These are phyloP conservation scores for Colletotrichum sansevieriae DNA, from an alignment of 2,329 filamentous ascomycete species.

Conservation along the genomic window DNA sequence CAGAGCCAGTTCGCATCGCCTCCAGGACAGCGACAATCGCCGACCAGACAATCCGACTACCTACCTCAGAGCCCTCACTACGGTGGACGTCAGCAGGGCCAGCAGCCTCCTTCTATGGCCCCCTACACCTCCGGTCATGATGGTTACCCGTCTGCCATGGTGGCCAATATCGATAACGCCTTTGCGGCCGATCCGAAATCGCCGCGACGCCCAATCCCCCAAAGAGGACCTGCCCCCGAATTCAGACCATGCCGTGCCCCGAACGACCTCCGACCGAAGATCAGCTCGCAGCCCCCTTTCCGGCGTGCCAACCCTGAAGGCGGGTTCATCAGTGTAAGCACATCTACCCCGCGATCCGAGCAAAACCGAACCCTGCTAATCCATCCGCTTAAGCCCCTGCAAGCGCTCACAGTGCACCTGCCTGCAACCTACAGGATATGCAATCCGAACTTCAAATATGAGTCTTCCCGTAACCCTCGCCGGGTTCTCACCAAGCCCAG, in stretches of 20 bases:
- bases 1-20: constrained; percentile 66
- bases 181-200: constrained; percentile 70
- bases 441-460: constrained; percentile 98
- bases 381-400: constrained; percentile 75
- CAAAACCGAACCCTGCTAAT: constrained; percentile 44
- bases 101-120: constrained; percentile 81
- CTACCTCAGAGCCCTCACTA: constrained; percentile 72
- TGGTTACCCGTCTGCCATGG: constrained; percentile 79
- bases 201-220: constrained; percentile 62
- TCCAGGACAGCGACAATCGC: constrained; percentile 78
- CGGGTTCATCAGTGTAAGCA: constrained; percentile 92
- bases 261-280: constrained; percentile 82
- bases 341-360: neutral
- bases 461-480: constrained; percentile 95
- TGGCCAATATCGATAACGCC: constrained; percentile 78
- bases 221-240: constrained; percentile 83
- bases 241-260: constrained; percentile 83
- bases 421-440: constrained; percentile 98
- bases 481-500: constrained; percentile 97
- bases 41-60: constrained; percentile 76
- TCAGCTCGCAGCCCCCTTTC: constrained; percentile 90
- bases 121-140: constrained; percentile 77
- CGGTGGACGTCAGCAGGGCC: constrained; percentile 59
- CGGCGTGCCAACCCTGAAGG: constrained; percentile 95
- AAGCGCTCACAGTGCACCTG: constrained; percentile 93